phyloP scores from a whole-genome alignment of 805 yeast species.

The Wickerhamiella kazuoi region DNA sequence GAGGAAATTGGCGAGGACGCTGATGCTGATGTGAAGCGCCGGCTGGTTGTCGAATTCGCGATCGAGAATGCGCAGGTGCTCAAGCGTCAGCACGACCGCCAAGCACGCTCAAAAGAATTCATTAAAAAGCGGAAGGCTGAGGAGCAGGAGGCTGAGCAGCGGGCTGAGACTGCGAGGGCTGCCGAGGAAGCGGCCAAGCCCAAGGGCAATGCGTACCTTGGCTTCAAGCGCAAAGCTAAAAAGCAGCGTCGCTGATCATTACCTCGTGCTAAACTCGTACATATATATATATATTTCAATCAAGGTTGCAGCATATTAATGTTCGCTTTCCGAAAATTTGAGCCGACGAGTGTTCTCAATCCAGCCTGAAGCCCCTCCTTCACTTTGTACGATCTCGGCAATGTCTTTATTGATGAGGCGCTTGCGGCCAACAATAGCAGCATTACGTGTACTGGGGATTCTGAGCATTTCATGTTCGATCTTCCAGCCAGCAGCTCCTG shows the following conservation, averaged over 20 bases:
- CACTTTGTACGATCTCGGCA: conserved; percentile 45
- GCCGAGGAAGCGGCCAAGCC: conserved; percentile 8
- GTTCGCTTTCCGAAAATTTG: background rate
- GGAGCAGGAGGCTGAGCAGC: conserved; percentile 7
- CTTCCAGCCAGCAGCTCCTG: conserved; percentile 61
- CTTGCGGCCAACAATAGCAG: conserved; percentile 62
- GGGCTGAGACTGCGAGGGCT: conserved; percentile 7
- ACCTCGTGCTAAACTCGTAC: background rate
- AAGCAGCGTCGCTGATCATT: too few species aligned
- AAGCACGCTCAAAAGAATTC: conserved; percentile 11
- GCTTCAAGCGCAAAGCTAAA: conserved; percentile 21
- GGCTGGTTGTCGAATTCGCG: conserved; percentile 86
- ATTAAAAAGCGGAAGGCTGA: conserved; percentile 15
- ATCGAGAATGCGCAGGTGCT: conserved; percentile 88
- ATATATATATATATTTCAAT: background rate
- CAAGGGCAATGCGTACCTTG: conserved; percentile 16
- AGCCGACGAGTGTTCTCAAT: conserved; percentile 28
- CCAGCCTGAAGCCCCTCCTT: conserved; percentile 90
- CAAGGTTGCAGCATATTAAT: background rate
- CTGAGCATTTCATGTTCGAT: conserved; percentile 73
- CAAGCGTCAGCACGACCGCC: conserved; percentile 60
- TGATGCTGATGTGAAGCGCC: conserved; percentile 26
- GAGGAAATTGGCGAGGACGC: conserved; percentile 36
- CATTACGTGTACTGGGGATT: conserved; percentile 86
- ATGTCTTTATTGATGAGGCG: conserved; percentile 23